phyloP scores from a whole-genome alignment of 768 basidiomycete genomes.

The Suillus spraguei region DNA sequence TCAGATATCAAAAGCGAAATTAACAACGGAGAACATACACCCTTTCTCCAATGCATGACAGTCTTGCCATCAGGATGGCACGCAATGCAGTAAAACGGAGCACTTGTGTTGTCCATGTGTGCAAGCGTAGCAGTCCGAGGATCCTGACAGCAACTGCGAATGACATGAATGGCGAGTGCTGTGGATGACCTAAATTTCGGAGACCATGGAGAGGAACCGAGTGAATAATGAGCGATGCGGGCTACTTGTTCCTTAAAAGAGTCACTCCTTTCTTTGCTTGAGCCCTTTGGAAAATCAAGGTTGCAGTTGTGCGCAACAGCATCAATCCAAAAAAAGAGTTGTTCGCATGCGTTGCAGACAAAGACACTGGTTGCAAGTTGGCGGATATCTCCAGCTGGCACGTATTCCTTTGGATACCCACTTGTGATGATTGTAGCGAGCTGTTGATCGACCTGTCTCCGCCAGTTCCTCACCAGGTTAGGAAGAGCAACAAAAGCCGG shows the following conservation, averaged over 20 bases:
- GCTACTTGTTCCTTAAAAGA: neutral
- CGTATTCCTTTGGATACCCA: conserved; percentile 21
- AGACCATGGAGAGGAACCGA: conserved; percentile 9
- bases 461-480: conserved; percentile 22
- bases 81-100: neutral
- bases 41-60: conserved; percentile 9
- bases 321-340: conserved; percentile 10
- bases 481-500: conserved; percentile 21
- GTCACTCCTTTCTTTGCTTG: neutral
- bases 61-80: conserved; percentile 8
- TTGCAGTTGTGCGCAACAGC: conserved; percentile 8
- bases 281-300: neutral
- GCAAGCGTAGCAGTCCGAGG: conserved; percentile 23
- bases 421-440: conserved; percentile 30
- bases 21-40: neutral
- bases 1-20: neutral
- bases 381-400: conserved; percentile 18
- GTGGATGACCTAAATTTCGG: conserved; percentile 7
- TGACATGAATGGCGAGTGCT: conserved; percentile 6
- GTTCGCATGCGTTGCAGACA: conserved; percentile 19
- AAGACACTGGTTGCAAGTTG: conserved; percentile 34
- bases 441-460: conserved; percentile 26
- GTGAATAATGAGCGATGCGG: neutral
- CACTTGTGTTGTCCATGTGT: conserved; percentile 27
- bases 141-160: conserved; percentile 16